Evolutionary conservation across 805 yeast species (phyloP).

Genomic region (Hanseniaspora pseudoguilliermondii): DNA sequence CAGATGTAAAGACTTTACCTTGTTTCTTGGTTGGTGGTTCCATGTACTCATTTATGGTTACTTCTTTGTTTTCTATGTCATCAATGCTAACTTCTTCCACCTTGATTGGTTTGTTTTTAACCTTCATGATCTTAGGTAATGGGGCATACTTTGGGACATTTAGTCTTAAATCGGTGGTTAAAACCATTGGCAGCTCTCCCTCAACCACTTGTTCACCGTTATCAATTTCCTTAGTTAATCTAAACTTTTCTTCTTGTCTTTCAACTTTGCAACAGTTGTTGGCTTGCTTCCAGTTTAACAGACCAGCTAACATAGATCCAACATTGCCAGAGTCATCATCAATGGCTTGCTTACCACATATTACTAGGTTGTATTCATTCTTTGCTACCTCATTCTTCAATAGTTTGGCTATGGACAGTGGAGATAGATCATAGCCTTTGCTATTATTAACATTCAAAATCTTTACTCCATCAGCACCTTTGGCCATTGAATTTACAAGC

Average conservation of each 20-base stretch:
- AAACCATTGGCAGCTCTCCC: constrained; percentile 68
- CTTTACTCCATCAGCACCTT: constrained; percentile 83
- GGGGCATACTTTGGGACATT: constrained; percentile 95
- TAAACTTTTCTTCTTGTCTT: constrained; percentile 40
- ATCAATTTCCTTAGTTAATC: constrained; percentile 84
- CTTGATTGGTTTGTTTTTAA: constrained; percentile 88
- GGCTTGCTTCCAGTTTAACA: constrained; percentile 92
- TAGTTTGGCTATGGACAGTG: constrained; percentile 78
- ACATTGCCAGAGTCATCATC: constrained; percentile 93
- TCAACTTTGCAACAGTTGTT: constrained; percentile 84
- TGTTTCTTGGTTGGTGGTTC: constrained; percentile 78
- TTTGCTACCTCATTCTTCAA: constrained; percentile 59
- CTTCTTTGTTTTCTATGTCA: constrained; percentile 52
- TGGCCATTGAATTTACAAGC: constrained; percentile 79
- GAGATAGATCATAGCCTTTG: constrained; percentile 66
- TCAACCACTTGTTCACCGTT: constrained; percentile 81
- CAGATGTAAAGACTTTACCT: constrained; percentile 67
- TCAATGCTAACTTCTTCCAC: constrained; percentile 44
- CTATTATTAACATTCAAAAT: constrained; percentile 46
- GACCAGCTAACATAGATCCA: constrained; percentile 91
- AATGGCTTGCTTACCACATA: constrained; percentile 92
- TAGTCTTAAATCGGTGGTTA: constrained; percentile 86
- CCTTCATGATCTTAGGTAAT: constrained; percentile 94
- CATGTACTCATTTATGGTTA: constrained; percentile 57
- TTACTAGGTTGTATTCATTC: constrained; percentile 61